Conservation (phyloP, 305 asterid species). For the Fraxinus latifolia region DNA sequence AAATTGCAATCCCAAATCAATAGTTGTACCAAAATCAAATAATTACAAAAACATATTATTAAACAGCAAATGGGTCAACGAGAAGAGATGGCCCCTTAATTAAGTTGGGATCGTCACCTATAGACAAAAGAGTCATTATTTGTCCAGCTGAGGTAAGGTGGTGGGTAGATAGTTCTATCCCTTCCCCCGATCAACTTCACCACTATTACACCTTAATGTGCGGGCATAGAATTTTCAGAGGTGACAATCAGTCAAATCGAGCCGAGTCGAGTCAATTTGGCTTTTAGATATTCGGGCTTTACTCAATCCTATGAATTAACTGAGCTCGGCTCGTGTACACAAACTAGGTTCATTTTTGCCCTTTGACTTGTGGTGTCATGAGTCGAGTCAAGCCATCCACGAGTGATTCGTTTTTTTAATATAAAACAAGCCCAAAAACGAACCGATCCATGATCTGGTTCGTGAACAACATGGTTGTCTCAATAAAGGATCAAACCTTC, state of each 20-base stretch:
- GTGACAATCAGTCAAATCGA: not conserved
- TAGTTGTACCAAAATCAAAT: constrained; percentile 4
- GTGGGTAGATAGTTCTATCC: not conserved
- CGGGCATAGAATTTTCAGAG: not conserved
- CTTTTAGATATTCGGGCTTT: not conserved
- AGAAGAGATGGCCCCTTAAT: constrained; percentile 20
- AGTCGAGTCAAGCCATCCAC: not conserved
- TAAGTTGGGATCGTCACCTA: constrained; percentile 19
- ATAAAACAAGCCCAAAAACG: not conserved
- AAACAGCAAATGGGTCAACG: not conserved
- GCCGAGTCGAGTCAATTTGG: not conserved
- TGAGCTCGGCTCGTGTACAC: not conserved
- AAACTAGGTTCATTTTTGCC: not conserved
- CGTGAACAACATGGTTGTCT: not conserved
- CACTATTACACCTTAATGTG: not conserved
- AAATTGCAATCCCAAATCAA: not conserved
- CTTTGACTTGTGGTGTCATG: not conserved
- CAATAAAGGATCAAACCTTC: not conserved
- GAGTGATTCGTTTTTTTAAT: not conserved
- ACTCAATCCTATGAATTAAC: not conserved
- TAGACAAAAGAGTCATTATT: constrained; percentile 30
- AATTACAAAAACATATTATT: constrained; percentile 1
- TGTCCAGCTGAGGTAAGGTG: constrained; percentile 29
- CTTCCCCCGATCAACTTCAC: constrained; percentile 13
- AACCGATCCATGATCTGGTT: not conserved